phyloP scores from a whole-genome alignment of 2,329 filamentous ascomycete species.

The Trichoderma afroharzianum region DNA sequence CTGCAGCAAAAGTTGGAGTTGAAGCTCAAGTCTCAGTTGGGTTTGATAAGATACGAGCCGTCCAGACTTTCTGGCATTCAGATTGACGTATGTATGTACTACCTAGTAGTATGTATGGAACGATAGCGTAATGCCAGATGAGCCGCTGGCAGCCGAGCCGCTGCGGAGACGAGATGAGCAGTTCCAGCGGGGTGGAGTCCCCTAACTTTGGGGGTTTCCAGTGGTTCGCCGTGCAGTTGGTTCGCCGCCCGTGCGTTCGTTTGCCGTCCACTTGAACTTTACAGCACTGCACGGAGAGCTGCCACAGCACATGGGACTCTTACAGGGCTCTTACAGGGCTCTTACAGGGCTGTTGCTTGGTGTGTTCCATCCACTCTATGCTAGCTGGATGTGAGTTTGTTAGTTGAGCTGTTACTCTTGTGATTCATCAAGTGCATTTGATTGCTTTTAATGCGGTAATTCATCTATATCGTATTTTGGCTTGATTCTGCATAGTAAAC shows the following conservation, averaged over 20 bases:
- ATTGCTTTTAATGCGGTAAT: neutral
- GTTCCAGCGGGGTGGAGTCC: neutral
- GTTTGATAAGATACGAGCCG: neutral
- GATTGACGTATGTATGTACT: too few relatives aligned
- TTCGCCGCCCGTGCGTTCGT: neutral
- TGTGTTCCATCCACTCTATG: neutral
- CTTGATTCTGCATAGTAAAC: neutral
- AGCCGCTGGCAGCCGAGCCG: conserved; percentile 19
- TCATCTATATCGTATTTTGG: neutral
- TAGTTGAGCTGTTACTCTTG: neutral
- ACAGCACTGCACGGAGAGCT: neutral
- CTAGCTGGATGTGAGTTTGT: neutral
- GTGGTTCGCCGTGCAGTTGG: neutral
- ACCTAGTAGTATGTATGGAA: too few relatives aligned
- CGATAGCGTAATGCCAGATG: neutral
- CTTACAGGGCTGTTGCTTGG: neutral
- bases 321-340: neutral
- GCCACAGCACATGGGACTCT: neutral
- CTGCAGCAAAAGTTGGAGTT: neutral
- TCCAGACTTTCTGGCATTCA: neutral
- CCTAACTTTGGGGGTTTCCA: neutral
- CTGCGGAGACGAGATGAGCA: neutral
- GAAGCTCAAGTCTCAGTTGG: neutral
- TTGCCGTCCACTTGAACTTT: neutral
- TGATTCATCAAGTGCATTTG: neutral